Evolutionary conservation across 2,329 filamentous ascomycete genomes (phyloP).

Genomic region (Peltaster fructicola): DNA sequence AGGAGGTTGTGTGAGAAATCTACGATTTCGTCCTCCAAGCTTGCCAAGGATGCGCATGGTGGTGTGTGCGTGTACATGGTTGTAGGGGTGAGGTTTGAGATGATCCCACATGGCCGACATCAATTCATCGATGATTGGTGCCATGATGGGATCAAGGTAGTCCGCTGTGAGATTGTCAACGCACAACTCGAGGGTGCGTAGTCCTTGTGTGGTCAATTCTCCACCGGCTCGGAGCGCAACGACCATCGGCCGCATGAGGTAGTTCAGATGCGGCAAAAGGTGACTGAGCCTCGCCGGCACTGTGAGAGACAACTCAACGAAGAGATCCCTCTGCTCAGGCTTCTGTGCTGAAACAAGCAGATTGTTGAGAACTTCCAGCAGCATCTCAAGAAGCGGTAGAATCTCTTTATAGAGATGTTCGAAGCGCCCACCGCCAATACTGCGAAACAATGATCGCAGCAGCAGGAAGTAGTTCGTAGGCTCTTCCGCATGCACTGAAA

Average conservation of each 20-base stretch:
- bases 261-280: constrained; percentile 82
- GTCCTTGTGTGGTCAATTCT: constrained; percentile 83
- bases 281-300: constrained; percentile 91
- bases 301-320: constrained; percentile 90
- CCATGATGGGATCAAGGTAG: constrained; percentile 97
- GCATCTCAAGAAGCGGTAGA: constrained; percentile 85
- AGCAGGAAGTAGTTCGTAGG: constrained; percentile 98
- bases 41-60: constrained; percentile 96
- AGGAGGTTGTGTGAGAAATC: constrained; percentile 81
- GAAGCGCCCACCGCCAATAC: constrained; percentile 92
- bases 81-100: constrained; percentile 81
- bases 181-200: constrained; percentile 85
- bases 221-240: constrained; percentile 71
- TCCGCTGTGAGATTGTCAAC: constrained; percentile 97
- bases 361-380: constrained; percentile 92
- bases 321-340: constrained; percentile 79
- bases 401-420: constrained; percentile 98
- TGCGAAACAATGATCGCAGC: constrained; percentile 78
- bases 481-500: constrained; percentile 88
- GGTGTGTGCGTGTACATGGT: constrained; percentile 92
- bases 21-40: constrained; percentile 82
- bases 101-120: constrained; percentile 98
- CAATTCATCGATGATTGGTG: constrained; percentile 92
- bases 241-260: constrained; percentile 93
- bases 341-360: constrained; percentile 79